Evolutionary conservation across 2,329 filamentous ascomycete species (phyloP).

Genomic region (Ophiostoma ips): DNA sequence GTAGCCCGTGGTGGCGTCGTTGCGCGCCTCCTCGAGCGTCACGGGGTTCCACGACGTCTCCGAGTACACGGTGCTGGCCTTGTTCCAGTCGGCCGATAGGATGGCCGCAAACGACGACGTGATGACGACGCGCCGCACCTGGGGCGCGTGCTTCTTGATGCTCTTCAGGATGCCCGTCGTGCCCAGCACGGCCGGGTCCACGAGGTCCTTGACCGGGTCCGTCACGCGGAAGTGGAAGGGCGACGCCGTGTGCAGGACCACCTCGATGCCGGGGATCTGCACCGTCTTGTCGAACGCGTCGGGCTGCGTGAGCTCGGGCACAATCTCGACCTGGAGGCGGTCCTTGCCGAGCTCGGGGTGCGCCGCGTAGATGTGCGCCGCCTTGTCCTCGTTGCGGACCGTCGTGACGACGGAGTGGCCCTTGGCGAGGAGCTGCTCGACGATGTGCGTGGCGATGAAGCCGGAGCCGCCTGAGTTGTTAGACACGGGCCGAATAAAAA

Average conservation of each 20-base stretch:
- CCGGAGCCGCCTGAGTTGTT: constrained; percentile 31
- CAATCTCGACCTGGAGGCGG: constrained; percentile 41
- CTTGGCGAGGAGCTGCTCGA: constrained; percentile 37
- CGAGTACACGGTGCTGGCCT: constrained; percentile 26
- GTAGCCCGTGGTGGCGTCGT: constrained; percentile 28
- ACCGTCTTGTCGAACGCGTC: constrained; percentile 58
- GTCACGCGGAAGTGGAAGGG: constrained; percentile 42
- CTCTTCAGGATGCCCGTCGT: constrained; percentile 59
- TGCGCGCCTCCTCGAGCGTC: constrained; percentile 26
- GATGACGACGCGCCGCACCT: constrained; percentile 57
- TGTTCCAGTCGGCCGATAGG: constrained; percentile 23
- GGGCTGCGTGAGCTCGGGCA: constrained; percentile 62
- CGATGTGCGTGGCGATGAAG: constrained; percentile 40
- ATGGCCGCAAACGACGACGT: constrained; percentile 44
- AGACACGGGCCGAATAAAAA: not conserved
- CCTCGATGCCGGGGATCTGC: constrained; percentile 34
- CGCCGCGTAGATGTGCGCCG: constrained; percentile 34
- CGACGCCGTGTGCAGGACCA: constrained; percentile 47
- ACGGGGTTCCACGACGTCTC: constrained; percentile 37
- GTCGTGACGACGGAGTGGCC: constrained; percentile 41
- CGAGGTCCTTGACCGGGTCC: constrained; percentile 37
- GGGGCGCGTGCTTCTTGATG: constrained; percentile 41
- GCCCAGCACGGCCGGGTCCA: constrained; percentile 44
- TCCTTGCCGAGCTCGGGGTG: constrained; percentile 28
- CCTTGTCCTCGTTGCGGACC: constrained; percentile 40